Conservation (phyloP, 345 rosid genomes). For the Murraya koenigii region DNA sequence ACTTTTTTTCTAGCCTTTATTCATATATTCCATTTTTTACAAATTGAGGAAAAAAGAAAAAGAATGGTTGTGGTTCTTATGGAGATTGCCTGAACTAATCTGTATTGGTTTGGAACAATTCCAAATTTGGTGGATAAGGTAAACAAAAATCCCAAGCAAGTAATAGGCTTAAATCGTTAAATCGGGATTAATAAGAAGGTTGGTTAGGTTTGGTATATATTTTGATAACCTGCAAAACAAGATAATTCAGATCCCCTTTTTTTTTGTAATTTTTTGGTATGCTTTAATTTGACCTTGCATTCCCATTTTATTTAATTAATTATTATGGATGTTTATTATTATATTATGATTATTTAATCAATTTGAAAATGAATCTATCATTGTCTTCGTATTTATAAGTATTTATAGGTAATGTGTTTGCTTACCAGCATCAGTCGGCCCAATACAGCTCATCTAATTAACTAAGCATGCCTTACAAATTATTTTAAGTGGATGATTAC, state of each 20-base stretch:
- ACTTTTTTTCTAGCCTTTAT: neutral
- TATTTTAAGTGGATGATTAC: neutral
- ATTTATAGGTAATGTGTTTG: too few species aligned
- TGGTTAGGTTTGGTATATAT: slow-evolving; percentile 6
- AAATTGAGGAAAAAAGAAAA: neutral
- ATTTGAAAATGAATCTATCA: neutral
- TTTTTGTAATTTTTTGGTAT: too few species aligned
- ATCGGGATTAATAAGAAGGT: too few species aligned
- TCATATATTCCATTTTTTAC: neutral
- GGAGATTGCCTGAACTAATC: neutral
- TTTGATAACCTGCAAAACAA: neutral
- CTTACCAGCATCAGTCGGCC: slow-evolving; percentile 1
- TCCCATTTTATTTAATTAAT: neutral
- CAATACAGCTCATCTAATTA: slow-evolving; percentile 11
- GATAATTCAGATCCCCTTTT: neutral
- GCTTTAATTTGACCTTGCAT: neutral
- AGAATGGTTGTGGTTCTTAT: neutral
- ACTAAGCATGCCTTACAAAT: neutral
- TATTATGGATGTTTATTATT: neutral
- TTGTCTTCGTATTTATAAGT: slow-evolving; percentile 16
- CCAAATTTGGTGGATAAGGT: neutral
- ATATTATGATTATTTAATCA: too few species aligned
- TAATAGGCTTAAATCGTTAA: neutral
- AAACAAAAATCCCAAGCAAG: neutral
- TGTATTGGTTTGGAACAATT: neutral